Evolutionary conservation across 164 flowering plant genomes (phyloP), one percentile per base, ranked within the genome.

Genomic region (Dillenia turbinata): DNA sequence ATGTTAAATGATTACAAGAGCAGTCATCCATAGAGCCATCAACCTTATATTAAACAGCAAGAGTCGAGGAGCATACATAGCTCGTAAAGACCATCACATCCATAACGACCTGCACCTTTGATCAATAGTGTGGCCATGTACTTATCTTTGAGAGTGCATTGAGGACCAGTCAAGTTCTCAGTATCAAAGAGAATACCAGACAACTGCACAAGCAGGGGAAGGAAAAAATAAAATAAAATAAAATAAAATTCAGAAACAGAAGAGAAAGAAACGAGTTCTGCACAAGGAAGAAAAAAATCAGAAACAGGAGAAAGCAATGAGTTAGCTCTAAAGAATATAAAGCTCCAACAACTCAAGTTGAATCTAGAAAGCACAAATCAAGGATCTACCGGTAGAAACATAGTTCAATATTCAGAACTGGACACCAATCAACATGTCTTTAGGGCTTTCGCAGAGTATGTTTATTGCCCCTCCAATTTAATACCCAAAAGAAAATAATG

Each of bases 21-120:
- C 22, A 51, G 14, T 19, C 17, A 10, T 12, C 16, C 12, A 9
- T 15, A 9, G 62, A 19, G 2, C 49, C 46, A 48, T 9, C 50
- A 59, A 52, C 2, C 1, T 26, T 43, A 24, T 15, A 56, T 16
- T 33, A 26, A 54, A 9, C n/a, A 16, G 46, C 9, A 48, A 40
- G 12, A n/a, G 53, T 57, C 13, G 17, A 24, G 59, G 52, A 44
- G 60, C 83, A 14, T 69, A 83, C 93, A 71, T 62, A 85, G 72
- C 69, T 83, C 83, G 67, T 77, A 78, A 60, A 88, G 79, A 48
- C 94, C 90, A 72, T 73, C 72, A 70, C 78, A 78, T 66, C 90
- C 94, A 68, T 75, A 84, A 14, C 86, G 82, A 49, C 94, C 87
- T 47, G 90, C 89, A 57, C 90, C 89, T 56, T 78, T 81, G 57